These are phyloP conservation scores for Neoboletus magnificus DNA, from an alignment of 768 basidiomycete genomes.

Conservation along the genomic window DNA sequence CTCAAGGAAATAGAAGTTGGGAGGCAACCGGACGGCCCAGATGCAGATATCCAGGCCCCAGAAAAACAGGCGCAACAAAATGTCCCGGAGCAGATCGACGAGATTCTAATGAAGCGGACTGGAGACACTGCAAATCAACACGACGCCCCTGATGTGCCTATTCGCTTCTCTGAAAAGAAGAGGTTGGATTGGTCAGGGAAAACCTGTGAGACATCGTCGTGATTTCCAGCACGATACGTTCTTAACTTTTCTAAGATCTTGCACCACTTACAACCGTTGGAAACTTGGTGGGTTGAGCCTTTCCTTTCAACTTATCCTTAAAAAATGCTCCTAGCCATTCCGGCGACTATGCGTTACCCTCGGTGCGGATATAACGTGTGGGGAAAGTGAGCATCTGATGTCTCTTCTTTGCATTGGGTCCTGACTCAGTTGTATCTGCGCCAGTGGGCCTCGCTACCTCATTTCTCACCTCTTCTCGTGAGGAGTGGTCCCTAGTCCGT, in stretches of 20 bases:
- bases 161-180: constrained; percentile 80
- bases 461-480: constrained; percentile 81
- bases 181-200: constrained; percentile 82
- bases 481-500: constrained; percentile 92
- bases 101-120: constrained; percentile 33
- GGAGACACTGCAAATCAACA: constrained; percentile 35
- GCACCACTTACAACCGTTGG: constrained; percentile 93
- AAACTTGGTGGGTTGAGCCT: constrained; percentile 59
- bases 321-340: constrained; percentile 63
- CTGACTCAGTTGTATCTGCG: neutral
- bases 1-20: constrained; percentile 46
- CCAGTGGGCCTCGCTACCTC: constrained; percentile 91
- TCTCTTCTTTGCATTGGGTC: neutral
- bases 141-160: constrained; percentile 67
- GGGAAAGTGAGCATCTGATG: constrained; percentile 62
- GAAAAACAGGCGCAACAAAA: constrained; percentile 18
- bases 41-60: neutral
- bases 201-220: constrained; percentile 55
- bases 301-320: neutral
- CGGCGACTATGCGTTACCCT: constrained; percentile 81
- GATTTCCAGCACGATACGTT: constrained; percentile 22
- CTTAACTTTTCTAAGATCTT: constrained; percentile 42
- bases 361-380: constrained; percentile 93
- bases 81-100: neutral
- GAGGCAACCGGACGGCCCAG: constrained; percentile 14